Base-by-base conservation (phyloP, 805 yeast species). In the Candida ficus region DNA sequence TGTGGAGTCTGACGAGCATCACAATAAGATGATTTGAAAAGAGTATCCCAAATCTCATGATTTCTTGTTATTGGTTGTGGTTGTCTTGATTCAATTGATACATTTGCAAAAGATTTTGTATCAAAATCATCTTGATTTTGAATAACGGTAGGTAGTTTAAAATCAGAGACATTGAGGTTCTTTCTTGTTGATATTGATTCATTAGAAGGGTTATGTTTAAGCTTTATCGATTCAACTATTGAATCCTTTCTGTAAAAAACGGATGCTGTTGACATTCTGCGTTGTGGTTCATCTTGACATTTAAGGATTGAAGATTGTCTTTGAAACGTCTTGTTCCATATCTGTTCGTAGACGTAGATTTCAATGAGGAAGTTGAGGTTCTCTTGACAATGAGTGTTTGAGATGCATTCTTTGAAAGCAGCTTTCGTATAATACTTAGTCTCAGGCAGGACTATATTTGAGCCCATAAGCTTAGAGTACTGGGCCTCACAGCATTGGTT, bases 341-440 rank as follows among this genome's bases (percentile, higher is more conserved):
- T 60, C 52, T 65, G 61, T 46, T 73, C 76, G 52, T 73, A 73
- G 37, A 64, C 66, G 52, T 54, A 70, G 14, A 71, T 69, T 41
- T 68, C 70, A 5, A 71, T 60, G 23, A 73, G 53, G 44, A 73
- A 73, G 33, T 61, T 53, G 30, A 73, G 58, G 52, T 69, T 71
- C 51, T 73, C 78, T 38, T 60, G 61, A 49, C 73, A 67, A 45
- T 73, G 76, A 26, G 64, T 56, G n/a, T 58, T 53, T 13, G 33
- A 42, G n/a, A 68, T 57, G 45, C 57, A 67, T 13, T 56, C 48
- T 38, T 57, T 54, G 49, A 73, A 72, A 26, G 52, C 43, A 10
- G 47, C 44, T 20, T 43, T 44, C 2, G 47, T 25, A 38, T 42
- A 50, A 38, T 42, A 37, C 30, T 38, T 41, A 5, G 35, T 22